Evolutionary conservation across 2,329 filamentous ascomycete species (phyloP).

Genomic region (Chaetomium olivaceum): DNA sequence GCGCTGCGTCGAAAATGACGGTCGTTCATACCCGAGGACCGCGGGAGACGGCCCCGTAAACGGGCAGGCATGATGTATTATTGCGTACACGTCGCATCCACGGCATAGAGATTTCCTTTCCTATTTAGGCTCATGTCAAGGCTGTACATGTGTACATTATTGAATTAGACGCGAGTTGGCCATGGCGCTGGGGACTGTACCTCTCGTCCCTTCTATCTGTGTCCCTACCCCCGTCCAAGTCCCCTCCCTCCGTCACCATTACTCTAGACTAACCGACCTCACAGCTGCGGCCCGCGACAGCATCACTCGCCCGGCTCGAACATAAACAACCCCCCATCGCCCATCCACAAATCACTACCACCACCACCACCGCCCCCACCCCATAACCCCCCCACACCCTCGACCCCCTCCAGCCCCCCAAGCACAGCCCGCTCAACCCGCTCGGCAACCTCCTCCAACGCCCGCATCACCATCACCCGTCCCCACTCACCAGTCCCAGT

Average conservation of each 20-base stretch:
- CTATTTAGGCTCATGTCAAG: slow-evolving; percentile 45
- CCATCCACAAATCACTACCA: not conserved
- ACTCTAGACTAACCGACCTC: not conserved
- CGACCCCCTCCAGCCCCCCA: not conserved
- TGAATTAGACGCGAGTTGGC: slow-evolving; percentile 45
- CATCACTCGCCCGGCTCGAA: not conserved
- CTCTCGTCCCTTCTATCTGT: not conserved
- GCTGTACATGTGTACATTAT: slow-evolving; percentile 58
- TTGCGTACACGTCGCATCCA: slow-evolving; percentile 38
- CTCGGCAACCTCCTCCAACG: not conserved
- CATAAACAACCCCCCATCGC: not conserved
- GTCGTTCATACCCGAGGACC: not conserved
- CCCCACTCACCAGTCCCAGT: not conserved
- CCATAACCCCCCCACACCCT: not conserved
- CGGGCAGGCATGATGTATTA: slow-evolving; percentile 40
- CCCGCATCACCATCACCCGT: not conserved
- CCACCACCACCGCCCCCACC: not conserved
- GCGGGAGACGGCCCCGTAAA: not conserved
- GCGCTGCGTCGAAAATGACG: slow-evolving; percentile 20
- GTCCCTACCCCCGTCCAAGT: not conserved
- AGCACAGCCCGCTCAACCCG: not conserved
- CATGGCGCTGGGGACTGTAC: not conserved
- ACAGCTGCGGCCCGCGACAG: not conserved
- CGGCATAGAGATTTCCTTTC: slow-evolving; percentile 51
- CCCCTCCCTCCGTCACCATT: not conserved